Evolutionary conservation across 2,329 filamentous ascomycete genomes (phyloP).

Genomic region (Clarireedia paspali): DNA sequence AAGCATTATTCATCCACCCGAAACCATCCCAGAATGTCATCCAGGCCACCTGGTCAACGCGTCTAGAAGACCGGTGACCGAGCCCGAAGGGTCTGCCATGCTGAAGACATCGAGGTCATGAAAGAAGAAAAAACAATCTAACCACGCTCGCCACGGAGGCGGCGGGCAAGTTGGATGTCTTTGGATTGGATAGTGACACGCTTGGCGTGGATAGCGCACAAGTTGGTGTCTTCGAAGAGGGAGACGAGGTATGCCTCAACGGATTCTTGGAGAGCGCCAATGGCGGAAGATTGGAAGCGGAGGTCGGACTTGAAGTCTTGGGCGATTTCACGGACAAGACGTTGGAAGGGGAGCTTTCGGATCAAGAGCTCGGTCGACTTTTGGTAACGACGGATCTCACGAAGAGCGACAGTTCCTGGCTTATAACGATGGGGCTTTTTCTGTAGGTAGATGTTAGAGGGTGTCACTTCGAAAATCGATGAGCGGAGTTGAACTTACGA

Average conservation of each 20-base stretch:
- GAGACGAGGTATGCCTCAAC: conserved; percentile 98
- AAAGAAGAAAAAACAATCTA: conserved; percentile 38
- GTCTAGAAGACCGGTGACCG: conserved; percentile 6
- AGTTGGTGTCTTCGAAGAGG: conserved; percentile 96
- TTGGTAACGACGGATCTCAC: conserved; percentile 98
- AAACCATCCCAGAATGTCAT: conserved; percentile 9
- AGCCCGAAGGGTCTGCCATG: conserved; percentile 12
- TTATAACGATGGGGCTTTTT: conserved; percentile 67
- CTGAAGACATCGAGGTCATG: conserved; percentile 10
- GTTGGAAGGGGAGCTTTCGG: conserved; percentile 96
- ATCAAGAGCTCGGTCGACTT: conserved; percentile 95
- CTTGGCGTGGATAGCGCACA: conserved; percentile 98
- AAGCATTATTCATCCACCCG: conserved; percentile 22
- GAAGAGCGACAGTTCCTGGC: conserved; percentile 91
- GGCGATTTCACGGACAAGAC: conserved; percentile 93
- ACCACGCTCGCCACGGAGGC: conserved; percentile 90
- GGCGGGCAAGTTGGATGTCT: conserved; percentile 93
- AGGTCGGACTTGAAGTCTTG: conserved; percentile 94
- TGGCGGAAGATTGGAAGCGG: conserved; percentile 97
- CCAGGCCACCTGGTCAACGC: conserved; percentile 1
- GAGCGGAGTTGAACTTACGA: not conserved
- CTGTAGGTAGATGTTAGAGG: not conserved
- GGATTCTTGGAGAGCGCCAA: conserved; percentile 95
- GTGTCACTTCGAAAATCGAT: not conserved
- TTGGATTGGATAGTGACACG: conserved; percentile 82